Base-by-base conservation (phyloP, 306 rosid species). In the Gastrolobium villosum region DNA sequence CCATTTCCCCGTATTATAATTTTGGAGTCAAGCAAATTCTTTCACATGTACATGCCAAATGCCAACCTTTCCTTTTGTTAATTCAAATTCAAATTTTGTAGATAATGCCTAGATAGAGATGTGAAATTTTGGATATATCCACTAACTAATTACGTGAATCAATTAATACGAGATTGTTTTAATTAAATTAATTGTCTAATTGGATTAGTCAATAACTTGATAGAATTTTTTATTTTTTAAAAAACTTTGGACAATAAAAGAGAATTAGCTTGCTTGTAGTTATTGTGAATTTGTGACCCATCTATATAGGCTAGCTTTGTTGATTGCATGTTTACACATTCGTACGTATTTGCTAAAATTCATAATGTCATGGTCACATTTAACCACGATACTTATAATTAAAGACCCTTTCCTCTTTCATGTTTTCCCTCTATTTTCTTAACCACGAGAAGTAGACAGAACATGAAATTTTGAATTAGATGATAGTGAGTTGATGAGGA, bases 51-150 rank as follows among this genome's bases (percentile, higher is more conserved):
- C 68, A 65, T 74, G 80, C 50, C 81, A 82, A 60, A 76, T 35
- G 53, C 34, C 32, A 65, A 52, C 54, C 61, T 70, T 61, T 13
- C 28, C 46, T 6, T 69, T 52, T 7, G 62, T 50, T 28, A 35
- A 15, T 70, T 82, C 40, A 62, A 82, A 82, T 82, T 82, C 85
- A 76, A 82, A 82, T 64, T 53, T 43, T 75, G 30, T 41, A 26
- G 37, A 75, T 52, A 70, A 70, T 81, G 20, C 10, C 72, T 54
- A 30, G 40, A 39, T 46, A 3, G 36, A 31, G 59, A 44, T 13
- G 70, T 68, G 32, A 73, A 68, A 78, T 2, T 6, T 7, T 52
- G 20, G 40, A 62, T 34, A 20, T 20, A 0, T 20, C 26, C 26
- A 20, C 26, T 20, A 20, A 20, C 26, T 20, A 20, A 20, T 20